A percentile compares a stretch with the other conserved stretches of the same genome.
phyloP scores from a whole-genome alignment of 116 monocot species.

The Iris pallida region DNA sequence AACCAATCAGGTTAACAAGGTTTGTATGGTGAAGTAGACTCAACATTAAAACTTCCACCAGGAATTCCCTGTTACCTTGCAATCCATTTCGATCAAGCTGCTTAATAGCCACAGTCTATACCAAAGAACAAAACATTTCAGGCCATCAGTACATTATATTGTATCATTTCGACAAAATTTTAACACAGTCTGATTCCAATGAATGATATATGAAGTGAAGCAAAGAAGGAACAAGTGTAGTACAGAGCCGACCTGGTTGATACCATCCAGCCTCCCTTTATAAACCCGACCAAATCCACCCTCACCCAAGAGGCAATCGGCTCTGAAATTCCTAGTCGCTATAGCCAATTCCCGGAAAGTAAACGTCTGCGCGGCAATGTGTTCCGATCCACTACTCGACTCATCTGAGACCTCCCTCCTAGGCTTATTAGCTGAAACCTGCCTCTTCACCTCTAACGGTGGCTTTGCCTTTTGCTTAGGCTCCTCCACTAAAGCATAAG shows the following conservation, averaged over 20 bases:
- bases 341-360: conserved; percentile 4
- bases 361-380: background rate
- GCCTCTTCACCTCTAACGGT: conserved; percentile 2
- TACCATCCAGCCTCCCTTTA: background rate
- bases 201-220: background rate
- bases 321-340: background rate
- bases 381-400: background rate
- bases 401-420: background rate
- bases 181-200: background rate
- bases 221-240: background rate
- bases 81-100: conserved; percentile 2
- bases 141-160: background rate
- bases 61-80: conserved; percentile 1
- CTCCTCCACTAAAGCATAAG: background rate
- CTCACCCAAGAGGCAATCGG: background rate
- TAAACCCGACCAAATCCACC: conserved; percentile 4
- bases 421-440: background rate
- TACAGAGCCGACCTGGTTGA: background rate
- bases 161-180: background rate
- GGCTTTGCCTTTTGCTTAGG: conserved; percentile 3
- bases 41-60: conserved; percentile 34
- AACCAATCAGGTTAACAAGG: conserved; percentile 62
- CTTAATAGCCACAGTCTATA: background rate
- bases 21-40: conserved; percentile 51
- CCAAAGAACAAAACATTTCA: background rate